A percentile compares a stretch with the other conserved stretches of the same genome.
phyloP scores from a whole-genome alignment of 106 monocot genomes.

The Amphibolis antarctica region DNA sequence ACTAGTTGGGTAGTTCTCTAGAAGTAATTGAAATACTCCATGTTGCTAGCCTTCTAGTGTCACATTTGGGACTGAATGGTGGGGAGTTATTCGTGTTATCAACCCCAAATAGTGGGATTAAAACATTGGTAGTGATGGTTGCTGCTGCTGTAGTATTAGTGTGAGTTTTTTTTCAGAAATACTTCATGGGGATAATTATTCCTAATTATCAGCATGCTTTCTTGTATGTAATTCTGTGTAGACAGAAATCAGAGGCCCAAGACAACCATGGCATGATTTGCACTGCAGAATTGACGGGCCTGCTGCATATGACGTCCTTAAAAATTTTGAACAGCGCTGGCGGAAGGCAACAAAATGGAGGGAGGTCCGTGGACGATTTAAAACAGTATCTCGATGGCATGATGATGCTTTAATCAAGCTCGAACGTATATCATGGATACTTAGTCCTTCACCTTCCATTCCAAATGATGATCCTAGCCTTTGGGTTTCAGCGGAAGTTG shows the following conservation, averaged over 20 bases:
- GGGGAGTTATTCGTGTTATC: no score
- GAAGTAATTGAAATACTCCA: no score
- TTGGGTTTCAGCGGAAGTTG: conserved; percentile 25
- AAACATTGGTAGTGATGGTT: not conserved
- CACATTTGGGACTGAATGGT: no score
- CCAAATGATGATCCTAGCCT: conserved; percentile 20
- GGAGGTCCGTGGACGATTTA: conserved; percentile 9
- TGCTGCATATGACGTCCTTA: conserved; percentile 55
- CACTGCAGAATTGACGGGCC: conserved; percentile 64
- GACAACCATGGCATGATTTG: conserved; percentile 70
- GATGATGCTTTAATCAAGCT: conserved; percentile 38
- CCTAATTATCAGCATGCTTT: not conserved
- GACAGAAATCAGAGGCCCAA: conserved; percentile 29
- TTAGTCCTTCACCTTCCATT: conserved; percentile 21
- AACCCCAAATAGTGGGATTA: no score
- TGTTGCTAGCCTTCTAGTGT: no score
- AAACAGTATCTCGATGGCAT: conserved; percentile 18
- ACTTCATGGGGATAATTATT: not conserved
- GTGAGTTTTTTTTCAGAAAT: not conserved
- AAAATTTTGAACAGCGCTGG: conserved; percentile 66
- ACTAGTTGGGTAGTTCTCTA: no score
- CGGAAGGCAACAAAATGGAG: conserved; percentile 28
- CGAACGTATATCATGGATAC: conserved; percentile 49
- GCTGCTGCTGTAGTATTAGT: not conserved
- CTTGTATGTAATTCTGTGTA: conserved; percentile 1